These are phyloP conservation scores for Aspergillus sp. DNA, from an alignment of 2,329 filamentous ascomycete species.

Conservation along the genomic window DNA sequence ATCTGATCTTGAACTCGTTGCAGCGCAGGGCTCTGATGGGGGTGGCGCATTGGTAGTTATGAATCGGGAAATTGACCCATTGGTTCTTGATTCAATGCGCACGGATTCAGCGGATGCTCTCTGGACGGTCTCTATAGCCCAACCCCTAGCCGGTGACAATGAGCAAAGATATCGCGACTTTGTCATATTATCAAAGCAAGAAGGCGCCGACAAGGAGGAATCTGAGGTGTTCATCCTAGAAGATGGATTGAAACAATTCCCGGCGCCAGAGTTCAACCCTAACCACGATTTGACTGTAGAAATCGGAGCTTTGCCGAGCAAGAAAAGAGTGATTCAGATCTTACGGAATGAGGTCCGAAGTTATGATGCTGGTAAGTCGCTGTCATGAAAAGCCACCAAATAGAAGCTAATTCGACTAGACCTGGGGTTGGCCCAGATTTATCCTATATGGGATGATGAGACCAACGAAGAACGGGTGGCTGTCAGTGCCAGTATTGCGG, in stretches of 20 bases:
- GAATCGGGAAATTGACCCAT: constrained; percentile 76
- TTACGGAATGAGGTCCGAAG: constrained; percentile 84
- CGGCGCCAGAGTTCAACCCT: constrained; percentile 87
- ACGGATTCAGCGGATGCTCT: constrained; percentile 75
- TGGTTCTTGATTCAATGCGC: constrained; percentile 69
- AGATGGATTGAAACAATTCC: constrained; percentile 74
- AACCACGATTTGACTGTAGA: constrained; percentile 86
- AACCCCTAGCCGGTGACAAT: constrained; percentile 48
- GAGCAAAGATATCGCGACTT: constrained; percentile 67
- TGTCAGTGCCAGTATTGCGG: constrained; percentile 78
- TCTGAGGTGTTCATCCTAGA: constrained; percentile 79
- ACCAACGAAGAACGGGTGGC: constrained; percentile 76
- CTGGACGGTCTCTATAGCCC: constrained; percentile 72
- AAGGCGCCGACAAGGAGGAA: constrained; percentile 70
- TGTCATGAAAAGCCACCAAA: constrained; percentile 8
- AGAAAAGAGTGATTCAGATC: constrained; percentile 83
- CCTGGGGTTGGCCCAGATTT: constrained; percentile 84
- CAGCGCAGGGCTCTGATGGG: constrained; percentile 60
- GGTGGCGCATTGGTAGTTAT: constrained; percentile 73
- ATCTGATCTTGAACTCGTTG: constrained; percentile 55
- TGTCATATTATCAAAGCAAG: constrained; percentile 76
- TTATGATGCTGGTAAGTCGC: constrained; percentile 78
- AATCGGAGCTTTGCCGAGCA: constrained; percentile 79
- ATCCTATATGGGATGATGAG: constrained; percentile 90
- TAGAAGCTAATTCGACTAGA: constrained; percentile 55